Percentiles rank a stretch among this genome's conserved stretches.
These are phyloP conservation scores for Ascochyta pisi DNA, from an alignment of 2,329 filamentous ascomycete genomes.

Conservation along the genomic window DNA sequence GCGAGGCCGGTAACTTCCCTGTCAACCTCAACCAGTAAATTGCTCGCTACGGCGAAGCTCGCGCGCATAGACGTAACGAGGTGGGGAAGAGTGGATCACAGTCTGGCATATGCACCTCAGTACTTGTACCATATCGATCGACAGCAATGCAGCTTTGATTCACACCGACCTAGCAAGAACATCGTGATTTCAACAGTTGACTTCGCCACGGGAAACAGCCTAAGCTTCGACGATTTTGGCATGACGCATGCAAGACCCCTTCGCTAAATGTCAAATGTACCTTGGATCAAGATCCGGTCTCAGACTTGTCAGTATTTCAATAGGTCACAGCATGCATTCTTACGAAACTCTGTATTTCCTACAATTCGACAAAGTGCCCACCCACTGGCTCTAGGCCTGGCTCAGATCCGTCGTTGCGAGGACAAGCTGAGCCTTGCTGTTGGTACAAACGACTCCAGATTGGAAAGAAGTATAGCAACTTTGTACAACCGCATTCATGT, in stretches of 20 bases:
- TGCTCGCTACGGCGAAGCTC: conserved; percentile 19
- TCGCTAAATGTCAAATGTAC: no score
- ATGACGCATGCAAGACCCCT: no score
- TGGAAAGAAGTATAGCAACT: background rate
- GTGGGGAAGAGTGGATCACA: conserved; percentile 30
- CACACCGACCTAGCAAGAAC: background rate
- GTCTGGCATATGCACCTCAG: conserved; percentile 32
- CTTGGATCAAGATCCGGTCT: no score
- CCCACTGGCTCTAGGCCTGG: no score
- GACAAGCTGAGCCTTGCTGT: background rate
- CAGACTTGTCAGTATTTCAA: no score
- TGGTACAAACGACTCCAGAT: background rate
- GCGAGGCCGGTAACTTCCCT: conserved; percentile 66
- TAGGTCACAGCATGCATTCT: no score
- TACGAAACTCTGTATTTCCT: no score
- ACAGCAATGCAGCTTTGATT: conserved; percentile 39
- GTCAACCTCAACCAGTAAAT: conserved; percentile 48
- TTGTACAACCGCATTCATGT: background rate
- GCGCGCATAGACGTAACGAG: conserved; percentile 27
- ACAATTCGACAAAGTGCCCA: no score
- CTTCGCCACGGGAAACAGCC: background rate
- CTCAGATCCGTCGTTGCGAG: background rate
- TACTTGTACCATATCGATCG: conserved; percentile 40
- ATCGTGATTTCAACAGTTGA: background rate
- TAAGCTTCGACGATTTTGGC: background rate